A percentile compares a stretch with the other conserved stretches of the same genome.
phyloP scores from a whole-genome alignment of 2,329 filamentous ascomycete genomes.

The Parasarocladium wereldwijsianum region DNA sequence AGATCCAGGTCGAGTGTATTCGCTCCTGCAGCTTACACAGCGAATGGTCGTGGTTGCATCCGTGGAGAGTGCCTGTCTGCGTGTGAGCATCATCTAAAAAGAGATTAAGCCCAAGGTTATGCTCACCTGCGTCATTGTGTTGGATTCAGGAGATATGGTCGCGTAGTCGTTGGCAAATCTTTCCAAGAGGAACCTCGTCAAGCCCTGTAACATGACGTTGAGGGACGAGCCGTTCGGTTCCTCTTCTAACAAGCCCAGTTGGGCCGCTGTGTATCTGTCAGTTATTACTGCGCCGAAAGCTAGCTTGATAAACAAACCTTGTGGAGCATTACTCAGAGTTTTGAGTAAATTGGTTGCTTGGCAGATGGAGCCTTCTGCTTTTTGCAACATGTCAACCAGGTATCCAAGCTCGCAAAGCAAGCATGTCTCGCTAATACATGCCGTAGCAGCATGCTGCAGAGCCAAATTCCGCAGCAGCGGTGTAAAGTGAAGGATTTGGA shows the following conservation, averaged over 20 bases:
- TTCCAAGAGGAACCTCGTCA: constrained; percentile 75
- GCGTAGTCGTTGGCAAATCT: constrained; percentile 66
- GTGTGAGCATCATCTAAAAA: neutral
- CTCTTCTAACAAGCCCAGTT: constrained; percentile 73
- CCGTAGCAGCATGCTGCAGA: constrained; percentile 73
- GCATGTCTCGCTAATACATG: constrained; percentile 71
- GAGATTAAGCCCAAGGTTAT: neutral
- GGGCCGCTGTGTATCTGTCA: constrained; percentile 36
- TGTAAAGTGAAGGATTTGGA: constrained; percentile 86
- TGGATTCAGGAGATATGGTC: constrained; percentile 45
- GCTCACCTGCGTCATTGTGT: constrained; percentile 53
- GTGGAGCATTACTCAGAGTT: constrained; percentile 69
- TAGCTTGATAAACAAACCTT: constrained; percentile 32
- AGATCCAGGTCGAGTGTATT: constrained; percentile 65
- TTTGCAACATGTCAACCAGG: constrained; percentile 95
- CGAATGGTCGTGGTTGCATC: constrained; percentile 59
- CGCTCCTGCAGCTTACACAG: constrained; percentile 77
- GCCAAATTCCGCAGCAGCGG: constrained; percentile 78
- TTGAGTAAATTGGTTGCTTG: constrained; percentile 93
- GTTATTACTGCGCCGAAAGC: constrained; percentile 2
- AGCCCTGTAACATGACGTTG: constrained; percentile 69
- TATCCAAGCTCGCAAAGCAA: constrained; percentile 90
- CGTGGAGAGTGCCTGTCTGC: constrained; percentile 44
- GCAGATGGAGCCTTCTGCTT: constrained; percentile 84
- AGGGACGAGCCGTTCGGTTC: constrained; percentile 58